phyloP scores from a whole-genome alignment of 495 filamentous ascomycete genomes.

The Sabuloglossum arenarium region DNA sequence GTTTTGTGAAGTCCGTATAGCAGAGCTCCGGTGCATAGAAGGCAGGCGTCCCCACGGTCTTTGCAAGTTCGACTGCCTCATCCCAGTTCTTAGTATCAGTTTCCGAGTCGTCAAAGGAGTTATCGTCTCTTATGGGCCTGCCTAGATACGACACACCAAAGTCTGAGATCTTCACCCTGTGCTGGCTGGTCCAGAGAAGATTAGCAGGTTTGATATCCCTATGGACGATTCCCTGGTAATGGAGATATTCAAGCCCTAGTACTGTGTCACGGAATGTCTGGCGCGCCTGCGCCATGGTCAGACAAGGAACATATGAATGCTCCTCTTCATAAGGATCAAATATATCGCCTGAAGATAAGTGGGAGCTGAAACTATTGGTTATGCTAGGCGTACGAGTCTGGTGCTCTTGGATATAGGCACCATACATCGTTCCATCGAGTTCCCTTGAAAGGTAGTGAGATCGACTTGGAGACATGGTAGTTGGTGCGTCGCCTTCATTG shows the following conservation, averaged over 20 bases:
- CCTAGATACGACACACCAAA: constrained; percentile 97
- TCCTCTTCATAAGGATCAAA: constrained; percentile 52
- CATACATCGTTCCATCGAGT: constrained; percentile 61
- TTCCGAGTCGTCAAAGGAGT: constrained; percentile 60
- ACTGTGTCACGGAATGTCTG: constrained; percentile 84
- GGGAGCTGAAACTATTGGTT: constrained; percentile 38
- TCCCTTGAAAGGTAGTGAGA: background rate
- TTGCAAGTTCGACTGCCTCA: constrained; percentile 82
- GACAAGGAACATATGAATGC: constrained; percentile 71
- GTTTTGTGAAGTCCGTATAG: constrained; percentile 41
- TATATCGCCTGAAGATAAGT: constrained; percentile 30
- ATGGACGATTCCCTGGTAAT: constrained; percentile 92
- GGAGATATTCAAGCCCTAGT: constrained; percentile 82
- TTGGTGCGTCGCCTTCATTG: background rate
- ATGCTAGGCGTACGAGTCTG: constrained; percentile 35
- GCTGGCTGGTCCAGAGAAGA: constrained; percentile 64
- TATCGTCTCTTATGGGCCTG: constrained; percentile 52
- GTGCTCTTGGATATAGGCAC: constrained; percentile 38
- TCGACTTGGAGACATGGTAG: background rate
- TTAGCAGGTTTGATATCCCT: constrained; percentile 99
- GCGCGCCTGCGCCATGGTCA: constrained; percentile 71
- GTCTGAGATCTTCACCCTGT: constrained; percentile 95
- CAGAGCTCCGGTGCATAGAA: constrained; percentile 99
- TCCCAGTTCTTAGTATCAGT: constrained; percentile 68
- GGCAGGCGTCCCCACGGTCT: constrained; percentile 91